Evolutionary conservation across 441 rosid genomes (phyloP).

Genomic region (Bruguiera hainesii): DNA sequence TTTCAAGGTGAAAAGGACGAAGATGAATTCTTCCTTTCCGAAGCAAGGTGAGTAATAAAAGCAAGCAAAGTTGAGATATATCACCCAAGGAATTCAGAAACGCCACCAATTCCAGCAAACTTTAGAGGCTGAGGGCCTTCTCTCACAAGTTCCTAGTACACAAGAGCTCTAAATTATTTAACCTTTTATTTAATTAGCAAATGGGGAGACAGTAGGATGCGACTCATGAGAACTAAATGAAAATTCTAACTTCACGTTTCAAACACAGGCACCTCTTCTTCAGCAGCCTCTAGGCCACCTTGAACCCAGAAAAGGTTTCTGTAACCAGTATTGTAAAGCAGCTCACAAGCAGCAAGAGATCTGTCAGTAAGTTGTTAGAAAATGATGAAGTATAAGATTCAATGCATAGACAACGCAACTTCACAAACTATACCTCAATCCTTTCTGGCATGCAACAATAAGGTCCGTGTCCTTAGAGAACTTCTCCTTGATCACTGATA

Average conservation of each 20-base stretch:
- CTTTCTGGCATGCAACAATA: conserved; percentile 93
- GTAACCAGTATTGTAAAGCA: conserved; percentile 68
- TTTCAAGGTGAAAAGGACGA: not conserved
- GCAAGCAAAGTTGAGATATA: conserved; percentile 16
- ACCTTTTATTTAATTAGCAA: conserved; percentile 2
- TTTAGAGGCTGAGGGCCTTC: conserved; percentile 82
- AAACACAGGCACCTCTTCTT: conserved; percentile 59
- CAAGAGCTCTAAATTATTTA: conserved; percentile 15
- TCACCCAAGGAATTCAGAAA: conserved; percentile 94
- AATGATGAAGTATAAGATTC: conserved; percentile 11
- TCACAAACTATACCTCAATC: conserved; percentile 58
- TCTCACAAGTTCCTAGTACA: conserved; percentile 64
- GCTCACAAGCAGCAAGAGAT: conserved; percentile 92
- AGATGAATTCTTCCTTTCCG: not conserved
- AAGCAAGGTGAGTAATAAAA: not conserved
- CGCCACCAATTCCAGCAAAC: conserved; percentile 88
- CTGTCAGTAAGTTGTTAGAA: conserved; percentile 37
- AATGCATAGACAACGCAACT: not conserved
- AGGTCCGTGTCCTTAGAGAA: conserved; percentile 77
- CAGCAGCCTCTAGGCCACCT: conserved; percentile 87
- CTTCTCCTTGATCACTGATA: conserved; percentile 66
- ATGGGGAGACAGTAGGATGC: not conserved
- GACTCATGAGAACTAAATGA: conserved; percentile 1
- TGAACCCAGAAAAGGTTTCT: conserved; percentile 88
- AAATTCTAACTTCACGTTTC: conserved; percentile 17